Evolutionary conservation across 2,329 filamentous ascomycete species (phyloP).

Genomic region (Fusarium paranaense): DNA sequence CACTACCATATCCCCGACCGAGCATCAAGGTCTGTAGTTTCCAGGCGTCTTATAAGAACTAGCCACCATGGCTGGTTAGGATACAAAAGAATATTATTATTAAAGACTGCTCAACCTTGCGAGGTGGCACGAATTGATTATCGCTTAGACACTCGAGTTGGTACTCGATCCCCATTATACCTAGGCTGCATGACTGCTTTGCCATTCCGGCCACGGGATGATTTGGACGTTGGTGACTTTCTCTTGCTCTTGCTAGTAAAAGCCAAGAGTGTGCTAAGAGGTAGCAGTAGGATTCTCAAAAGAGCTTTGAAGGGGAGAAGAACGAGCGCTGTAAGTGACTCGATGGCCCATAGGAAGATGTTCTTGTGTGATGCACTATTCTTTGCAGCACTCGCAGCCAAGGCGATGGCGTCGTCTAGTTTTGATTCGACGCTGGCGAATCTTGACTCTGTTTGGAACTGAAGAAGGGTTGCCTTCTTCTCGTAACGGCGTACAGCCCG

Average conservation of each 20-base stretch:
- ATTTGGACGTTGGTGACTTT: conserved; percentile 39
- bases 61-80: background rate
- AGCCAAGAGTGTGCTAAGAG: conserved; percentile 54
- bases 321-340: conserved; percentile 49
- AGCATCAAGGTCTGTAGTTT: background rate
- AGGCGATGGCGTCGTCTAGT: conserved; percentile 79
- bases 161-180: conserved; percentile 52
- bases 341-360: conserved; percentile 53
- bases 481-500: conserved; percentile 91
- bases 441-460: conserved; percentile 80
- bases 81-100: conserved; percentile 10
- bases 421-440: conserved; percentile 78
- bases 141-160: conserved; percentile 48
- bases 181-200: conserved; percentile 45
- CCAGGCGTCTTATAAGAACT: background rate
- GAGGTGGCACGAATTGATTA: conserved; percentile 14
- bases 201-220: conserved; percentile 39
- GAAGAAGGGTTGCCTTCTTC: conserved; percentile 82
- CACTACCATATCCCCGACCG: background rate
- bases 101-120: conserved; percentile 1
- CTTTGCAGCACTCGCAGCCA: conserved; percentile 81
- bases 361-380: conserved; percentile 55
- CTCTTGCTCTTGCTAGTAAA: conserved; percentile 50
- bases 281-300: conserved; percentile 56
- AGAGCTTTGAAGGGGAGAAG: conserved; percentile 58